phyloP scores from a whole-genome alignment of 2,329 filamentous ascomycete species.

The Fusarium foetens region DNA sequence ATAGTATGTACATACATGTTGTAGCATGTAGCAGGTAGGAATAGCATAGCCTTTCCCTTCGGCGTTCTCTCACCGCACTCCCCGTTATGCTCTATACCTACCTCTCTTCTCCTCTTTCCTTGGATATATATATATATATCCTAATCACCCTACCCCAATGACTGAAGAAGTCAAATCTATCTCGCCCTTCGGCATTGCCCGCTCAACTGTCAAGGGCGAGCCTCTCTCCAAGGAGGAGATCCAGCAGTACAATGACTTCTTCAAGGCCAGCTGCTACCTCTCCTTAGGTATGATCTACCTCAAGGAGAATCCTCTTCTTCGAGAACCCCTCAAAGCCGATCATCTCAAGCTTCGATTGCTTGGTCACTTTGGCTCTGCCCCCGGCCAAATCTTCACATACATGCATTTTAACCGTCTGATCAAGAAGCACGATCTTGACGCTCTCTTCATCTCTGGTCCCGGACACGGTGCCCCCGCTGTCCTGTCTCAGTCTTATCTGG shows the following conservation, averaged over 20 bases:
- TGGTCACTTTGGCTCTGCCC: constrained; percentile 82
- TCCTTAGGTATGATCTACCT: constrained; percentile 85
- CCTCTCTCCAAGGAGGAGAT: constrained; percentile 74
- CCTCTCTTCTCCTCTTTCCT: constrained; percentile 28
- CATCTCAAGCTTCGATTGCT: constrained; percentile 79
- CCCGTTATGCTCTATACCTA: constrained; percentile 28
- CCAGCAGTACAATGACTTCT: constrained; percentile 76
- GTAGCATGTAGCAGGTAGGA: constrained; percentile 8
- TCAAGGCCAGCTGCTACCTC: constrained; percentile 78
- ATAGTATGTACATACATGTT: constrained; percentile 1
- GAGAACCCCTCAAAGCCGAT: constrained; percentile 73
- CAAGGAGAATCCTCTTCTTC: constrained; percentile 76
- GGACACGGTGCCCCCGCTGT: constrained; percentile 82
- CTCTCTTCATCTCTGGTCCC: constrained; percentile 79
- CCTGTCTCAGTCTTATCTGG: constrained; percentile 79
- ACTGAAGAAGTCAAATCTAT: constrained; percentile 63
- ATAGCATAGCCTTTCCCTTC: constrained; percentile 3
- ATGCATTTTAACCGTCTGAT: constrained; percentile 86
- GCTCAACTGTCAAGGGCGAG: constrained; percentile 69
- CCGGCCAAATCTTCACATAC: constrained; percentile 84
- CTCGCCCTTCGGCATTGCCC: constrained; percentile 71
- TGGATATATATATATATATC: constrained; percentile 16
- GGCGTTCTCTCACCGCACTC: constrained; percentile 34
- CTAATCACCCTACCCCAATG: constrained; percentile 44
- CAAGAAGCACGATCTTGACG: constrained; percentile 80